Conservation (phyloP, 306 rosid species). For the Quercus engelmannii region DNA sequence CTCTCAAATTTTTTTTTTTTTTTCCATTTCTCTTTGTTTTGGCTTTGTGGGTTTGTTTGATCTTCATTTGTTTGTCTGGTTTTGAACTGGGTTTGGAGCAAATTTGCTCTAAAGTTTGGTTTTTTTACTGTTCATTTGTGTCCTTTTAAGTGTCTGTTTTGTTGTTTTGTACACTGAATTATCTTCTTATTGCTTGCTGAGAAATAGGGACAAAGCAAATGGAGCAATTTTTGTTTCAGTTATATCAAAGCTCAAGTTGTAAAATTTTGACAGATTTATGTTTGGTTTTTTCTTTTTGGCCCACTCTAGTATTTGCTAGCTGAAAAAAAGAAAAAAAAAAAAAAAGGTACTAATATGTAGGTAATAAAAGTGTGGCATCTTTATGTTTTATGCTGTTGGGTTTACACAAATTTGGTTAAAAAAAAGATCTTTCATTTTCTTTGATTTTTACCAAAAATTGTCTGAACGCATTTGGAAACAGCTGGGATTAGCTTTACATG, state of each 20-base stretch:
- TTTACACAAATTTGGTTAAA: background rate
- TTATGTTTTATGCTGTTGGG: conserved; percentile 3
- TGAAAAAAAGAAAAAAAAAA: background rate
- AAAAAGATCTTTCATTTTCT: conserved; percentile 2
- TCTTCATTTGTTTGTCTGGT: conserved; percentile 33
- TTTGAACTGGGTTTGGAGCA: conserved; percentile 11
- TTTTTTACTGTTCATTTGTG: background rate
- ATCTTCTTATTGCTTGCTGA: conserved; percentile 10
- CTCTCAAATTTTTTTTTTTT: background rate
- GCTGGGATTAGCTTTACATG: conserved; percentile 48
- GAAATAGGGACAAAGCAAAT: conserved; percentile 19
- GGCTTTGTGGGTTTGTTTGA: conserved; percentile 12
- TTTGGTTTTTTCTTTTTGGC: background rate
- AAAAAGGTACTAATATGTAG: background rate
- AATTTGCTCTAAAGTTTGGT: conserved; percentile 8
- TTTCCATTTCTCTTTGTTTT: background rate
- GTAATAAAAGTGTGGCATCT: background rate
- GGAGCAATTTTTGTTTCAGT: background rate
- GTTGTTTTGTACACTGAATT: conserved; percentile 5
- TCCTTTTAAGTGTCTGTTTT: background rate
- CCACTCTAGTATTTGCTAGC: conserved; percentile 11
- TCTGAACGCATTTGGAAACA: conserved; percentile 35
- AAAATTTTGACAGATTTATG: background rate
- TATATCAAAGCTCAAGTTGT: background rate
- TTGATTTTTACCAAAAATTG: conserved; percentile 7